Percentiles rank a stretch among this genome's conserved stretches.
phyloP scores from a whole-genome alignment of 2,329 filamentous ascomycete genomes.

The Trichophyton schoenleinii region DNA sequence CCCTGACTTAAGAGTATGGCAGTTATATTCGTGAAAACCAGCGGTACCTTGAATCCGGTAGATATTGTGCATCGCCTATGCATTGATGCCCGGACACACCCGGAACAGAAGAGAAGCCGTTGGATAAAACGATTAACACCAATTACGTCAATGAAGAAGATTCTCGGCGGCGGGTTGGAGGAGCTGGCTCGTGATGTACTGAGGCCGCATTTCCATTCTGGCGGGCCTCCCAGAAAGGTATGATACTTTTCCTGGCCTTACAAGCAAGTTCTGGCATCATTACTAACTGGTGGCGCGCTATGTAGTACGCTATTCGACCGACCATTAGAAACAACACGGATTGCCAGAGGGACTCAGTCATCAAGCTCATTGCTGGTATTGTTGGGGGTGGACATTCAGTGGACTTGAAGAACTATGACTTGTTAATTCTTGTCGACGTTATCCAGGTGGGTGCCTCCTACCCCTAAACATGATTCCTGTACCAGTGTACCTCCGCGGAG shows the following conservation, averaged over 20 bases:
- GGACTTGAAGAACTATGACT: slow-evolving; percentile 48
- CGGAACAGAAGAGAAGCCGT: slow-evolving; percentile 42
- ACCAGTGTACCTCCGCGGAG: background rate
- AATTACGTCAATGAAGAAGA: slow-evolving; percentile 45
- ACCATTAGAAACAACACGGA: slow-evolving; percentile 48
- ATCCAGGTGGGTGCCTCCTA: slow-evolving; percentile 40
- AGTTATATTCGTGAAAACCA: slow-evolving; percentile 49
- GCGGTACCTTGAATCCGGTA: slow-evolving; percentile 47
- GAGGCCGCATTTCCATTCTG: slow-evolving; percentile 46
- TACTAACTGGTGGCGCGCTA: background rate
- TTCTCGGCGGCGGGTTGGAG: slow-evolving; percentile 45
- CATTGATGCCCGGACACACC: slow-evolving; percentile 40
- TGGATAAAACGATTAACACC: slow-evolving; percentile 50
- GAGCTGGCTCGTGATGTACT: slow-evolving; percentile 46
- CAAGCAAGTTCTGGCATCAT: background rate
- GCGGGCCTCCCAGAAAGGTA: slow-evolving; percentile 41
- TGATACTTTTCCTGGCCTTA: slow-evolving; percentile 1
- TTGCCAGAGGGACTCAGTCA: slow-evolving; percentile 45
- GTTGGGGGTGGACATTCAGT: slow-evolving; percentile 49
- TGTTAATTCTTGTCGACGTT: slow-evolving; percentile 49
- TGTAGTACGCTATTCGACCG: slow-evolving; percentile 51
- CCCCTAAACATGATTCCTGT: background rate
- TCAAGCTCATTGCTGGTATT: slow-evolving; percentile 45
- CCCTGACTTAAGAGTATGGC: slow-evolving; percentile 16
- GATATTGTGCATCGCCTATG: slow-evolving; percentile 48